A percentile compares a stretch with the other conserved stretches of the same genome.
These are phyloP conservation scores for Boletus rubescentipes DNA, from an alignment of 768 basidiomycete species.

Conservation along the genomic window DNA sequence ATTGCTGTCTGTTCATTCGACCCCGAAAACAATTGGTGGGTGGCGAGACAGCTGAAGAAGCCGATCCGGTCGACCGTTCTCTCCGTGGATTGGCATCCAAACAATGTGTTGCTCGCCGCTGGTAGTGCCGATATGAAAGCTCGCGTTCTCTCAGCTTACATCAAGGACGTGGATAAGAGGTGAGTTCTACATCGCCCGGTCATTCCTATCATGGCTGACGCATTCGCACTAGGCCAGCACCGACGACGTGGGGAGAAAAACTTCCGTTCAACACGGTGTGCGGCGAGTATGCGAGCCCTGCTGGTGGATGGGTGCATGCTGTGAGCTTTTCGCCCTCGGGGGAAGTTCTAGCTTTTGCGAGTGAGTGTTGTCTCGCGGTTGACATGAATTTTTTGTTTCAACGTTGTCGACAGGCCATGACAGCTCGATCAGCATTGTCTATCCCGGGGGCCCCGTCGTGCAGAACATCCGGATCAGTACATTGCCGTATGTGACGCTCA, in stretches of 20 bases:
- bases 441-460: slow-evolving; percentile 75
- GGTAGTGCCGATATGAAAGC: slow-evolving; percentile 99
- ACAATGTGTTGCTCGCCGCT: slow-evolving; percentile 95
- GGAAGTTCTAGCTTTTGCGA: slow-evolving; percentile 89
- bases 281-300: slow-evolving; percentile 85
- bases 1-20: slow-evolving; percentile 98
- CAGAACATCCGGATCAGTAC: slow-evolving; percentile 74
- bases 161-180: slow-evolving; percentile 97
- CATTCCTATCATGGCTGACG: slow-evolving; percentile 7
- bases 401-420: slow-evolving; percentile 73
- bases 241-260: slow-evolving; percentile 96
- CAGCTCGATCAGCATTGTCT: slow-evolving; percentile 89
- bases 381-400: neutral
- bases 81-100: slow-evolving; percentile 97
- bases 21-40: slow-evolving; percentile 99
- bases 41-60: slow-evolving; percentile 95
- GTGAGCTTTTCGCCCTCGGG: slow-evolving; percentile 97
- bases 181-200: slow-evolving; percentile 31
- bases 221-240: slow-evolving; percentile 59
- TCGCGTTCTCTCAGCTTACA: slow-evolving; percentile 95
- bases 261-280: slow-evolving; percentile 97
- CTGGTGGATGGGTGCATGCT: slow-evolving; percentile 96
- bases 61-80: slow-evolving; percentile 95
- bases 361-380: slow-evolving; percentile 49
- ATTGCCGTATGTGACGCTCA: slow-evolving; percentile 80